Evolutionary conservation across 257 asterid genomes (phyloP).

Genomic region (Echites panduratus): DNA sequence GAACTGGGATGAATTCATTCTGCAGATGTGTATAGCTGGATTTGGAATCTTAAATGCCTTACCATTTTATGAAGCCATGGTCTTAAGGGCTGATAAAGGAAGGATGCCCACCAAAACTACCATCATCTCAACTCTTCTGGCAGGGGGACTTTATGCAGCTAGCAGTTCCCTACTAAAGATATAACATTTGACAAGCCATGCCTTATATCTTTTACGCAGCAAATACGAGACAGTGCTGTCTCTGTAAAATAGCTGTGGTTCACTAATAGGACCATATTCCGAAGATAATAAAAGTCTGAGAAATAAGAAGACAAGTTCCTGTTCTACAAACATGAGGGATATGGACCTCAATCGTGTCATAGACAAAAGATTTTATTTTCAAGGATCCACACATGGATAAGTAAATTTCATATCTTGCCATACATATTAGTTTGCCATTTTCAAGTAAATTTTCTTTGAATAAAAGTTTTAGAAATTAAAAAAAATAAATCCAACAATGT

Average conservation of each 20-base stretch:
- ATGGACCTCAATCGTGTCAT: no score
- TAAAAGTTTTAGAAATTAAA: no score
- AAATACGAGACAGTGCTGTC: not conserved
- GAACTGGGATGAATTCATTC: slow-evolving; percentile 23
- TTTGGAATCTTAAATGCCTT: slow-evolving; percentile 52
- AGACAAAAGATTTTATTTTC: no score
- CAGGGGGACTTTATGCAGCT: slow-evolving; percentile 4
- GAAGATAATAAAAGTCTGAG: not conserved
- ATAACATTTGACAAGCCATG: not conserved
- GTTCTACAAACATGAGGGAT: no score
- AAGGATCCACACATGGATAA: no score
- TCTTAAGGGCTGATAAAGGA: slow-evolving; percentile 49
- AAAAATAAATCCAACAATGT: no score
- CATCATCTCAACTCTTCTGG: slow-evolving; percentile 24
- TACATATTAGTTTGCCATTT: no score
- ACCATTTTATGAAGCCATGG: slow-evolving; percentile 57
- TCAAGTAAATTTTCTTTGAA: no score
- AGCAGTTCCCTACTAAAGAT: not conserved
- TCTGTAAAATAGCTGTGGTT: not conserved
- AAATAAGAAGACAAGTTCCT: not conserved
- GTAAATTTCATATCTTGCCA: no score
- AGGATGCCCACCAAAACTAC: slow-evolving; percentile 45
- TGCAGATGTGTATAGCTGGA: slow-evolving; percentile 41
- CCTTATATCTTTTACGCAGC: not conserved
- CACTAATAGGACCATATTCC: not conserved